Conservation (phyloP, 495 filamentous ascomycete genomes). For the Penicillium alfredii region DNA sequence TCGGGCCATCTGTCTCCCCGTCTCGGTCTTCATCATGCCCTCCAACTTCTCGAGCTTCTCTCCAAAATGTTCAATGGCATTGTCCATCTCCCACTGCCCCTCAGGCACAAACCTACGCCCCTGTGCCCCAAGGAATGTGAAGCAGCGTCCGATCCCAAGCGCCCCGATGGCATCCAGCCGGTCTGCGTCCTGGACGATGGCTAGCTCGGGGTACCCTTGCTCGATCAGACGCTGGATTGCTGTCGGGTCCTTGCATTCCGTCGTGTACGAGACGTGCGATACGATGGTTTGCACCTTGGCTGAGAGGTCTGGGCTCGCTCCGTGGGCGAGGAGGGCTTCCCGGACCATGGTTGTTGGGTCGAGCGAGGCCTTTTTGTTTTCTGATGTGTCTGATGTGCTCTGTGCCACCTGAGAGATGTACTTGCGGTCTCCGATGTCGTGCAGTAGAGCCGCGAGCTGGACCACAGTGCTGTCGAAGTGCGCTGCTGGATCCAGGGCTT, state of each 20-base stretch:
- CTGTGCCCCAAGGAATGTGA: conserved; percentile 69
- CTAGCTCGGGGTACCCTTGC: conserved; percentile 61
- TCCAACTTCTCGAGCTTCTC: conserved; percentile 73
- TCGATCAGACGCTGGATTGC: conserved; percentile 47
- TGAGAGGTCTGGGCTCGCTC: conserved; percentile 50
- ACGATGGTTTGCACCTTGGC: conserved; percentile 61
- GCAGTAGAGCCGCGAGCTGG: conserved; percentile 69
- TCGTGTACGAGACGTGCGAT: conserved; percentile 69
- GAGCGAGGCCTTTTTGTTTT: not conserved
- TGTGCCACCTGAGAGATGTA: conserved; percentile 44
- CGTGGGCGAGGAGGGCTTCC: conserved; percentile 51
- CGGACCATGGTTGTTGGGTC: conserved; percentile 50
- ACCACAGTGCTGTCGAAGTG: conserved; percentile 51
- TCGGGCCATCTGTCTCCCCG: conserved; percentile 60
- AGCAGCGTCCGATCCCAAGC: conserved; percentile 71
- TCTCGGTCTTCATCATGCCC: conserved; percentile 77
- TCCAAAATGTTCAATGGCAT: conserved; percentile 65
- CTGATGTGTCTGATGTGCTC: not conserved
- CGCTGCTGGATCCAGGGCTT: conserved; percentile 21
- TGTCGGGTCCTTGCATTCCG: conserved; percentile 56
- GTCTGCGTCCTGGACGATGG: conserved; percentile 86
- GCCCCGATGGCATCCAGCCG: conserved; percentile 84
- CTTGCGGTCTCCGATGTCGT: conserved; percentile 85
- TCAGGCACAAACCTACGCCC: conserved; percentile 25
- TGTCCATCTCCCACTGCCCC: conserved; percentile 49